Base-by-base conservation (phyloP, 2,329 filamentous ascomycete species). In the Aspergillus caelatus region DNA sequence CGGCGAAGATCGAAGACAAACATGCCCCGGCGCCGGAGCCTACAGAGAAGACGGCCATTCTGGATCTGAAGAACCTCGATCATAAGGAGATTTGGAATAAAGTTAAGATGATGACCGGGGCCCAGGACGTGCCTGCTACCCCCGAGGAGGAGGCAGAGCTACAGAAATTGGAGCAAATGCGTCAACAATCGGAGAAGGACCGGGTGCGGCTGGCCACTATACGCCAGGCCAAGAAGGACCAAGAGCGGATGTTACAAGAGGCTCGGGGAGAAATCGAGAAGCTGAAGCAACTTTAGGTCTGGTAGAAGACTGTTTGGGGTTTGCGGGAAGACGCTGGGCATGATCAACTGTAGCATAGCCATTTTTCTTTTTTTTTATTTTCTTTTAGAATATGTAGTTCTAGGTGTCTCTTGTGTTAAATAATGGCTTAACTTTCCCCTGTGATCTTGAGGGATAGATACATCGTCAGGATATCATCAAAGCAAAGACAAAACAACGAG, bases 221-320 rank as follows among this genome's bases (percentile, higher is more conserved):
- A 60, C 74, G 79, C 12, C 79, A 82, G 68, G 75, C 75, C 39
- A 79, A 79, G 71, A 78, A 78, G 71, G 80, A 81, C 62, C 77
- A 82, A 69, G 78, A 81, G 71, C 74, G 75, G 41, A 78, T 82
- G 71, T 67, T 83, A 67, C 73, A 77, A 65, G 78, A 78, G 64
- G 80, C 81, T 28, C 75, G 77, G 64, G 79, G 78, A 64, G 79
- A 81, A 64, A 75, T 80, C 28, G 79, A 80, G 66, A 79, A 75
- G 70, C 67, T 80, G 69, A 76, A 74, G 67, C 68, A 74, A 65
- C 68, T 77, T 60, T 76, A 70, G 69, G 64, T 59, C 62, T 61
- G 55, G 26, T 58, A 19, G 57, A n/a, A 58, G 48, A 26, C 32
- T 61, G 28, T 61, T 67, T 53, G 48, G 30, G 23, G 34, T 62